These are phyloP conservation scores for Volutella citrinella DNA, from an alignment of 2,329 filamentous ascomycete species.

Conservation along the genomic window DNA sequence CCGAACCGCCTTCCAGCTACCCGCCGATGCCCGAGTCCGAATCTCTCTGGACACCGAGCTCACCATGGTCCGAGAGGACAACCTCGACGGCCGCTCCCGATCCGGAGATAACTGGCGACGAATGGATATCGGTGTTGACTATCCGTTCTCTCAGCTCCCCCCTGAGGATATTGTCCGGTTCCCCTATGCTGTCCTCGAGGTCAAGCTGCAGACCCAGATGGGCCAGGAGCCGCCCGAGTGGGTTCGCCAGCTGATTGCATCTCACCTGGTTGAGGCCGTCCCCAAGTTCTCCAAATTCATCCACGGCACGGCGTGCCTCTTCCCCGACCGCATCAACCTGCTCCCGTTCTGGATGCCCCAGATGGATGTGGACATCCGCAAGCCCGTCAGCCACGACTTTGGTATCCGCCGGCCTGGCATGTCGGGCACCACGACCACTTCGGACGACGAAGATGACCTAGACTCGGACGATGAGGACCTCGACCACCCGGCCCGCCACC, in stretches of 20 bases:
- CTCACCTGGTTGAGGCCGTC: slow-evolving; percentile 95
- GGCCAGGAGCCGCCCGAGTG: slow-evolving; percentile 95
- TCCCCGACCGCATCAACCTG: slow-evolving; percentile 82
- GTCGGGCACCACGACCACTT: slow-evolving; percentile 73
- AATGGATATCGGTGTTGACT: slow-evolving; percentile 97
- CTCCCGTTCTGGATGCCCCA: slow-evolving; percentile 97
- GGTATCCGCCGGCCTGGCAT: slow-evolving; percentile 80
- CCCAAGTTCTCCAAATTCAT: slow-evolving; percentile 99
- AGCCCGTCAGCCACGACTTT: slow-evolving; percentile 83
- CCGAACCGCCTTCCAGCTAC: slow-evolving; percentile 94
- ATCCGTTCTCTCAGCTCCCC: slow-evolving; percentile 85
- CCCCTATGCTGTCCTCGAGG: slow-evolving; percentile 93
- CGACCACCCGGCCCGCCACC: slow-evolving; percentile 9
- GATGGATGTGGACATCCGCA: slow-evolving; percentile 97
- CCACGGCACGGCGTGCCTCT: slow-evolving; percentile 84
- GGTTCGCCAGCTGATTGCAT: slow-evolving; percentile 90
- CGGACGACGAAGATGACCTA: slow-evolving; percentile 69
- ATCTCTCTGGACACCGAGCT: slow-evolving; percentile 96
- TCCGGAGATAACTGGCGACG: slow-evolving; percentile 90
- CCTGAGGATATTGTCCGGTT: slow-evolving; percentile 84
- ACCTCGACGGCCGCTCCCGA: slow-evolving; percentile 74
- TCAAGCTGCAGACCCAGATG: slow-evolving; percentile 94
- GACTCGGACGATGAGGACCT: slow-evolving; percentile 64
- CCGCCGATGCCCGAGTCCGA: slow-evolving; percentile 90
- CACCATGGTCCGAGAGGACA: slow-evolving; percentile 93